These are phyloP conservation scores for Delonix regia DNA, from an alignment of 306 rosid species.

Conservation along the genomic window DNA sequence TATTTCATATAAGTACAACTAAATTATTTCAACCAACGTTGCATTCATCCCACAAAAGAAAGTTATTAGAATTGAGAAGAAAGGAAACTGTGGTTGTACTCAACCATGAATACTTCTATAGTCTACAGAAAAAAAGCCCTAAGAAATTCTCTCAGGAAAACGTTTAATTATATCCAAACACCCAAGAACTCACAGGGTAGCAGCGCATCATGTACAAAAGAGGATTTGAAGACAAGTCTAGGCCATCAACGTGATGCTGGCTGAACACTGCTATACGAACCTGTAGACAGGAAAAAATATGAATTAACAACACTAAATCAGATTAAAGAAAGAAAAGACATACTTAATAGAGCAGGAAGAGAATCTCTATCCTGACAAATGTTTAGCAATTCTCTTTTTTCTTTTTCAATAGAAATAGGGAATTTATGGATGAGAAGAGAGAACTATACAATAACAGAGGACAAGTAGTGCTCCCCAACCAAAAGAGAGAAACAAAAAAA, in stretches of 20 bases:
- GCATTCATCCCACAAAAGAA: constrained; percentile 25
- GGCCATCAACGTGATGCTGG: constrained; percentile 99
- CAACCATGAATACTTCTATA: constrained; percentile 3
- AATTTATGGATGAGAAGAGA: not conserved
- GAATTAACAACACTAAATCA: constrained; percentile 24
- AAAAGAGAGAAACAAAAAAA: not conserved
- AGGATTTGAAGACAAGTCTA: constrained; percentile 94
- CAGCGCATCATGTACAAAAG: constrained; percentile 98
- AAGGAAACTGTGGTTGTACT: constrained; percentile 10
- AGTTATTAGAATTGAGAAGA: constrained; percentile 24
- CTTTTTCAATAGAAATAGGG: not conserved
- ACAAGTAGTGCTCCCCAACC: not conserved
- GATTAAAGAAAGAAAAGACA: constrained; percentile 37
- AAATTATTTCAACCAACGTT: constrained; percentile 20
- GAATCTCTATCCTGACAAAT: not conserved
- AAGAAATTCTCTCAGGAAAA: not conserved
- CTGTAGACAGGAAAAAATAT: constrained; percentile 47
- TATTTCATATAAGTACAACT: not conserved
- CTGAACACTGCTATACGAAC: constrained; percentile 99
- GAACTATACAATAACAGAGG: not conserved
- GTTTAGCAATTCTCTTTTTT: not conserved
- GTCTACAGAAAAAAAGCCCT: constrained; percentile 10
- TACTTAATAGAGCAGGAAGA: not conserved
- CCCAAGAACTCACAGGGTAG: constrained; percentile 79
- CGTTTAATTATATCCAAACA: constrained; percentile 11